A percentile compares a stretch with the other conserved stretches of the same genome.
Conservation (phyloP, 2,329 filamentous ascomycete genomes). For the Aspergillus sp. region DNA sequence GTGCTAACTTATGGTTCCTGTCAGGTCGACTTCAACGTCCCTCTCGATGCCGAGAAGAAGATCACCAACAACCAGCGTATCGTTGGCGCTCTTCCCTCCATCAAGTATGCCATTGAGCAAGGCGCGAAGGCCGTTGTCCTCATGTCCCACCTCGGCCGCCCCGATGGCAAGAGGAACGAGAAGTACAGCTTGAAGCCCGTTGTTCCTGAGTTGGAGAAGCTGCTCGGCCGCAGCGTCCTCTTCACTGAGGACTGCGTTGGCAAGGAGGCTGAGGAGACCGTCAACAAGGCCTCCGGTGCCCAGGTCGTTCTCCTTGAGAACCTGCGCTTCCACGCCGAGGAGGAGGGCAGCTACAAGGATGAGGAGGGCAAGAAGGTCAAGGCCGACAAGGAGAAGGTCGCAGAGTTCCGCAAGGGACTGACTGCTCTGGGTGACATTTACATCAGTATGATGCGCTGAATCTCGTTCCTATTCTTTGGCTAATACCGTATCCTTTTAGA, state of each 20-base stretch:
- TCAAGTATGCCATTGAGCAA: slow-evolving; percentile 87
- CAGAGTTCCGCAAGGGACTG: slow-evolving; percentile 89
- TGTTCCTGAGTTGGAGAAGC: slow-evolving; percentile 84
- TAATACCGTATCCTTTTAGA: slow-evolving; percentile 48
- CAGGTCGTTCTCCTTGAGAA: slow-evolving; percentile 93
- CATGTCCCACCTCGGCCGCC: slow-evolving; percentile 98
- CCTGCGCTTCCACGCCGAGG: slow-evolving; percentile 95
- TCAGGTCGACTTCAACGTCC: slow-evolving; percentile 99
- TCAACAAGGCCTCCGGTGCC: slow-evolving; percentile 75
- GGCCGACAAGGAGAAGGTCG: slow-evolving; percentile 89
- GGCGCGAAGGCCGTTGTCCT: slow-evolving; percentile 89
- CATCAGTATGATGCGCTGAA: slow-evolving; percentile 66
- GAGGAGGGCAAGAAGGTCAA: slow-evolving; percentile 94
- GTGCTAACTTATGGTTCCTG: not conserved
- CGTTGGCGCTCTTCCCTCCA: slow-evolving; percentile 88
- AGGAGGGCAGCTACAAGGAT: slow-evolving; percentile 95
- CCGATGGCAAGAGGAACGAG: slow-evolving; percentile 79
- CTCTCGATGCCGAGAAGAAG: slow-evolving; percentile 85
- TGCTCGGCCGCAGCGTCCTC: slow-evolving; percentile 75
- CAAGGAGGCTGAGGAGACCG: slow-evolving; percentile 80
- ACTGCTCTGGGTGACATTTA: slow-evolving; percentile 93
- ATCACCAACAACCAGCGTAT: slow-evolving; percentile 99
- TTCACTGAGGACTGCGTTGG: slow-evolving; percentile 91
- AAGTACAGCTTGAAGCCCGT: slow-evolving; percentile 97
- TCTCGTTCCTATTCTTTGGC: not conserved